Base-by-base conservation (phyloP, 1,139 yeast genomes). In the Saccharomyces uvarum region DNA sequence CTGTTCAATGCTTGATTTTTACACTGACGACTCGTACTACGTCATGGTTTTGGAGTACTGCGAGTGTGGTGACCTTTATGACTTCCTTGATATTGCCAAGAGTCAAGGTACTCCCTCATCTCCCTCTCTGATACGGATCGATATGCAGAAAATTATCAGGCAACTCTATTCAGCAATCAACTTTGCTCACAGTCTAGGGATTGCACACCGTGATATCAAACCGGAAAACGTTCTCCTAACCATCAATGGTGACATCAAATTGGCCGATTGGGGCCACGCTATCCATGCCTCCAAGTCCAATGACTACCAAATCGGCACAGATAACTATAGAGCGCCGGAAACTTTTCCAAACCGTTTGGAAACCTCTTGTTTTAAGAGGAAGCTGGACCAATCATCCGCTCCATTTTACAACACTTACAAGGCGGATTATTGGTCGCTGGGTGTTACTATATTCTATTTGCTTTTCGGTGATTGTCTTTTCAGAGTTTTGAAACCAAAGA, bases 321-420 rank as follows among this genome's bases (percentile, higher is more conserved):
- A 90, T 69, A 79, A 96, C 59, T 91, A 91, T 70, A 87, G 93
- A 93, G 96, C 97, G 0, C 98, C 98, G 2, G 98, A 91, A 70
- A 78, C 91, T 50, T 38, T 38, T 16, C 19, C 44, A 9, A 19
- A 24, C 24, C 44, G 24, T 8, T 8, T 9, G 2, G 19, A 19
- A 3, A 38, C 19, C 26, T 38, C 44, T 38, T 16, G n/a, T 6
- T 78, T 79, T 48, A 51, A 56, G 44, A 44, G 52, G 29, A 24
- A 13, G 16, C 13, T 13, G 7, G 38, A 42, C 16, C 21, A 48
- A 9, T 28, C 51, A n/a, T 47, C 53, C 19, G 53, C 50, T 5
- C 52, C 57, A 4, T 57, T 58, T 6, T 65, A 67, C 51, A 57
- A 64, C 54, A 88, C 97, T 1, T 82, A 84, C 51, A 81, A 82